A percentile compares a stretch with the other conserved stretches of the same genome.
These are phyloP conservation scores for Phtheirospermum japonicum DNA, from an alignment of 257 asterid genomes.

Conservation along the genomic window DNA sequence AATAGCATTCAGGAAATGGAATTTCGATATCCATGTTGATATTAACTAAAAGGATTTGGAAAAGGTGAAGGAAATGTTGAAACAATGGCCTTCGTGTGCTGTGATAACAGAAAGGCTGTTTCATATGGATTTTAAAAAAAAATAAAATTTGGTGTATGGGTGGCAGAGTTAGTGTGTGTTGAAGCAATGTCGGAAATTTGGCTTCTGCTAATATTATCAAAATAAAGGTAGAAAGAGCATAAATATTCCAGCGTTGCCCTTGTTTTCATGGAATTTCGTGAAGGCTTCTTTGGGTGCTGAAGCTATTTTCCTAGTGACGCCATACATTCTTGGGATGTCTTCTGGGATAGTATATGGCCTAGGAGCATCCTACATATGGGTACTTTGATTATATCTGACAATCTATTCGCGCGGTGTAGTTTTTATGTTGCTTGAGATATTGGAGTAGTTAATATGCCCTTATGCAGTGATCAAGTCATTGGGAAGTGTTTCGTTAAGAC, in stretches of 20 bases:
- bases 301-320: constrained; percentile 6
- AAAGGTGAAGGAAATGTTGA: constrained; percentile 19
- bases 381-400: constrained; percentile 7
- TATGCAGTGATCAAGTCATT: constrained; percentile 13
- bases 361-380: constrained; percentile 7
- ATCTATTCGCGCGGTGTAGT: too few relatives aligned
- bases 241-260: too few relatives aligned
- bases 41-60: constrained; percentile 8
- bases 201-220: too few relatives aligned
- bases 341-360: constrained; percentile 17
- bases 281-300: constrained; percentile 16
- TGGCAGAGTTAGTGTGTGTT: constrained; percentile 4
- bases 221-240: too few relatives aligned
- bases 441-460: constrained; percentile 15
- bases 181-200: constrained; percentile 20
- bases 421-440: constrained; percentile 21
- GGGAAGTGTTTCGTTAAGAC: constrained; percentile 16
- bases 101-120: constrained; percentile 18
- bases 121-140: too few relatives aligned
- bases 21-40: constrained; percentile 3
- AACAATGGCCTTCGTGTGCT: not conserved
- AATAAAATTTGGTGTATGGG: too few relatives aligned
- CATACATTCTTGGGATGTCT: too few relatives aligned
- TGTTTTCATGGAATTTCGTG: too few relatives aligned
- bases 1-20: constrained; percentile 21